phyloP scores from a whole-genome alignment of 2,329 filamentous ascomycete genomes.

The Microcera coccophila region DNA sequence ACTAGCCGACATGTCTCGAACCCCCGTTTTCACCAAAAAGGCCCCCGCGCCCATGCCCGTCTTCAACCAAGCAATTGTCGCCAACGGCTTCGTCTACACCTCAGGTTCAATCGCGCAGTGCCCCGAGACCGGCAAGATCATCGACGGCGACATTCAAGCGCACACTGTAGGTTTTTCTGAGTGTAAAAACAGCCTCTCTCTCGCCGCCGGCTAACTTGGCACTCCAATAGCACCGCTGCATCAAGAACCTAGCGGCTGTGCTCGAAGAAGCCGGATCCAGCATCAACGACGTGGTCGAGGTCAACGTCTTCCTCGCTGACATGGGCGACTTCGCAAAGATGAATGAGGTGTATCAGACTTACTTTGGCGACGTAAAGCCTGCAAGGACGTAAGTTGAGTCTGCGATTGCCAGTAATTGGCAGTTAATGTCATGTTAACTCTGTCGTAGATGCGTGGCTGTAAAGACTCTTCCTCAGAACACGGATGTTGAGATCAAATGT shows the following conservation, averaged over 20 bases:
- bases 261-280: constrained; percentile 63
- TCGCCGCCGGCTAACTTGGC: neutral
- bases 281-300: constrained; percentile 64
- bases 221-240: constrained; percentile 49
- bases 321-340: constrained; percentile 71
- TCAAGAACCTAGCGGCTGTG: constrained; percentile 65
- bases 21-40: constrained; percentile 20
- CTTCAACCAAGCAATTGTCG: constrained; percentile 36
- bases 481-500: constrained; percentile 31
- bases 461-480: constrained; percentile 28
- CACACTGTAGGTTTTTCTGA: constrained; percentile 46
- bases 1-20: constrained; percentile 15
- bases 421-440: too few relatives aligned
- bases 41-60: constrained; percentile 21
- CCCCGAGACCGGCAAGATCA: constrained; percentile 49
- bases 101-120: constrained; percentile 68
- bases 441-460: constrained; percentile 27
- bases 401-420: too few relatives aligned
- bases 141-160: constrained; percentile 62
- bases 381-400: constrained; percentile 30
- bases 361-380: constrained; percentile 52
- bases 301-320: constrained; percentile 66
- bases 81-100: constrained; percentile 63
- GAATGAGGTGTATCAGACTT: constrained; percentile 68
- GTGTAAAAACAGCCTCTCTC: neutral